Evolutionary conservation across 2,329 filamentous ascomycete genomes (phyloP), one percentile per base, ranked within the genome.

Genomic region (Fusarium austroafricanum): DNA sequence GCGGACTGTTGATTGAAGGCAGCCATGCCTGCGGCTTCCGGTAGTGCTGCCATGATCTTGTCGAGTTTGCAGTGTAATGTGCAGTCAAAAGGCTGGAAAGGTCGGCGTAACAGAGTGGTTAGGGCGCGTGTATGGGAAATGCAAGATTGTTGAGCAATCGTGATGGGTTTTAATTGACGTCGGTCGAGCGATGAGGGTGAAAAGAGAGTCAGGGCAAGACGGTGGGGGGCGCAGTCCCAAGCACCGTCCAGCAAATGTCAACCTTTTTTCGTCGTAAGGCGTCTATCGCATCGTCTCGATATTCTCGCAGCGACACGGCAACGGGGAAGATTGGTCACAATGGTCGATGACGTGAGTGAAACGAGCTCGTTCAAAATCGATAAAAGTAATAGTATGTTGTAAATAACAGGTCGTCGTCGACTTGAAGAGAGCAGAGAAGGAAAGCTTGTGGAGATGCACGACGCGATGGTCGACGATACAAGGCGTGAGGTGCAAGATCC

Each of bases 31-130:
- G 69, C 68, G 20, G 74, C 53, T 39, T 79, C 77, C 44, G 77
- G 61, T 21, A 76, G 75, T 51, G 78, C 71, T 33, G 78, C 76
- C 80, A 82, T 82, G 35, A 49, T 64, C 44, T n/a, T 10, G 38
- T 63, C 52, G 51, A 51, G 33, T 47, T 55, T 47, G 49, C 54
- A 21, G 59, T 61, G 55, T 42, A 61, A 58, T 47, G 50, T 49
- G 40, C 49, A 31, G 44, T 47, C 33, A 40, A 50, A 17, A 17
- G 45, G 40, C 35, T 53, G 26, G 15, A 43, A 53, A 49, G 31
- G 38, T 65, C 44, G 66, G 28, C 45, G 40, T 55, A 38, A 46
- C 29, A 29, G 40, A 44, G 54, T 68, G n/a, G 51, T 46, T 15
- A 65, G 46, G 51, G 47, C 38, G 47, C 38, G 47, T 52, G 29